Conservation (phyloP, 257 asterid genomes). For the Jasminum sambac region DNA sequence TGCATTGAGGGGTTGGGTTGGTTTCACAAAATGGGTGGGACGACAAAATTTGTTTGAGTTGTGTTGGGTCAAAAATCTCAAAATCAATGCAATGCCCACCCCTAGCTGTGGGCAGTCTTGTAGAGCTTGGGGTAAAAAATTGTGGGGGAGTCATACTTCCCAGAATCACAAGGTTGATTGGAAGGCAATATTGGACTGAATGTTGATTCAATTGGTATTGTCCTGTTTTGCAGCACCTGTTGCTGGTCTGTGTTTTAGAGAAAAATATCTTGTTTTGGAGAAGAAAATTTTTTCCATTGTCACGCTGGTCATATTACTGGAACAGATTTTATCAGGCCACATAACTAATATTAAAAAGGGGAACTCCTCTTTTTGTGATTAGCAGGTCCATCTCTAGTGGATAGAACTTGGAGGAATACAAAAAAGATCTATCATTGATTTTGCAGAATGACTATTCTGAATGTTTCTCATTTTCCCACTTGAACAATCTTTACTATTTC, state of each 20-base stretch:
- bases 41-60: no score
- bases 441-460: conserved; percentile 17
- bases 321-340: not conserved
- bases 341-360: not conserved
- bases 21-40: no score
- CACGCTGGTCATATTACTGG: not conserved
- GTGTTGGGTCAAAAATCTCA: no score
- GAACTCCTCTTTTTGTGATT: not conserved
- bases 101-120: not conserved
- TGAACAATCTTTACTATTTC: conserved; percentile 24
- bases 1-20: no score
- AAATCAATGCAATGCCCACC: no score
- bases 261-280: not conserved
- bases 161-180: not conserved
- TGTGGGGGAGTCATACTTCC: not conserved
- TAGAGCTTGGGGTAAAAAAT: not conserved
- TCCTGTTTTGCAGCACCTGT: not conserved
- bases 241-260: not conserved
- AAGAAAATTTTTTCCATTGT: not conserved
- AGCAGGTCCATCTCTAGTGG: conserved; percentile 1
- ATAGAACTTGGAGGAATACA: not conserved
- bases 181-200: not conserved
- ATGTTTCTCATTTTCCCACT: conserved; percentile 16
- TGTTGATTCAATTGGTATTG: not conserved
- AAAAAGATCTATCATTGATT: conserved; percentile 16